phyloP scores from a whole-genome alignment of 805 yeast genomes.

The Ogataea trehalophila region DNA sequence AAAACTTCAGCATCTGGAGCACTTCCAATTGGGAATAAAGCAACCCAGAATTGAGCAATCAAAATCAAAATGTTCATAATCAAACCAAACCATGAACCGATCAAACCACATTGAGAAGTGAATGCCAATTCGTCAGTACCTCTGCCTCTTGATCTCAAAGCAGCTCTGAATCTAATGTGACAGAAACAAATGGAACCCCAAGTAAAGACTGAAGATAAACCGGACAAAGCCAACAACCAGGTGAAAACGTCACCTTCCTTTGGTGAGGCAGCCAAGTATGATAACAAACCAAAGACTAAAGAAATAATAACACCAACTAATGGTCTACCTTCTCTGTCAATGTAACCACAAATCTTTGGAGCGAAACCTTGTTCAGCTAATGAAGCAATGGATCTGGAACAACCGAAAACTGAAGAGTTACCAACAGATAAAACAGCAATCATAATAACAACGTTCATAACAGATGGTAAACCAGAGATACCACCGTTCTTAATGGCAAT shows the following conservation, averaged over 20 bases:
- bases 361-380: slow-evolving; percentile 68
- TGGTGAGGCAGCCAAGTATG: slow-evolving; percentile 60
- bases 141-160: slow-evolving; percentile 62
- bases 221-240: slow-evolving; percentile 77
- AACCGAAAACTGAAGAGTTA: slow-evolving; percentile 69
- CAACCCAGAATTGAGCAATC: slow-evolving; percentile 78
- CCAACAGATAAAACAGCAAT: slow-evolving; percentile 73
- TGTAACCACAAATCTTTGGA: slow-evolving; percentile 57
- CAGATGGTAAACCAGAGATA: slow-evolving; percentile 60
- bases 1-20: slow-evolving; percentile 51
- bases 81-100: slow-evolving; percentile 63
- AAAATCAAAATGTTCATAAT: slow-evolving; percentile 55
- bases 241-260: slow-evolving; percentile 54
- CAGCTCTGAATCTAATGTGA: slow-evolving; percentile 68
- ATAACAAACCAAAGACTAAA: slow-evolving; percentile 50
- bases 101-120: slow-evolving; percentile 60
- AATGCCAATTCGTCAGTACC: slow-evolving; percentile 62
- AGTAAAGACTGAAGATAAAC: slow-evolving; percentile 70
- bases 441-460: slow-evolving; percentile 71
- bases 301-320: slow-evolving; percentile 56
- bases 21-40: slow-evolving; percentile 61
- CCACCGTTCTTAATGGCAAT: slow-evolving; percentile 62
- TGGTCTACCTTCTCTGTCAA: slow-evolving; percentile 79
- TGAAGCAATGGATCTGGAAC: slow-evolving; percentile 64
- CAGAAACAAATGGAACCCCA: slow-evolving; percentile 73